These are phyloP conservation scores for Cytospora paraplurivora DNA, from an alignment of 2,329 filamentous ascomycete species.

Conservation along the genomic window DNA sequence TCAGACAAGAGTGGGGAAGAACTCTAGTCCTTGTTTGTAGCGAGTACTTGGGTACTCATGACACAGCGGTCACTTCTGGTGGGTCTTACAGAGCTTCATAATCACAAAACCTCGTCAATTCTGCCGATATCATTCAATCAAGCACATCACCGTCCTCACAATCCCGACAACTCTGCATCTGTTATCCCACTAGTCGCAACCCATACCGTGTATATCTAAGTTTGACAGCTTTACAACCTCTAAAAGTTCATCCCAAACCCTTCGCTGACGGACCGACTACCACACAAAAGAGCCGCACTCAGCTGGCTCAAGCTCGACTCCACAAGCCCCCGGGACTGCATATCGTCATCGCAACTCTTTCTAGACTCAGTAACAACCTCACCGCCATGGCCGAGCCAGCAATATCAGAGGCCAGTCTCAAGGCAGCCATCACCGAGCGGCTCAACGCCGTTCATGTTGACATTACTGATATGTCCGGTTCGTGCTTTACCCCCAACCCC, in stretches of 20 bases:
- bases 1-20: not conserved
- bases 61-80: conserved; percentile 1
- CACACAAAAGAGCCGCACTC: not conserved
- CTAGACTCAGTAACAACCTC: not conserved
- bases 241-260: not conserved
- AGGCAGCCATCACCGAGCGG: conserved; percentile 66
- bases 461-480: conserved; percentile 92
- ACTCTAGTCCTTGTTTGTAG: not conserved
- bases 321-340: conserved; percentile 1
- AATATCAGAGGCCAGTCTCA: conserved; percentile 74
- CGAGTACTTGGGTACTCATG: not conserved
- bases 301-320: not conserved
- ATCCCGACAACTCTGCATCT: not conserved
- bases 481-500: conserved; percentile 29
- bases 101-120: not conserved
- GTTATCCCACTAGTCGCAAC: not conserved
- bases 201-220: not conserved
- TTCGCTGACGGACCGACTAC: not conserved
- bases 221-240: not conserved
- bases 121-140: not conserved
- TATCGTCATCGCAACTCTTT: not conserved
- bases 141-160: not conserved
- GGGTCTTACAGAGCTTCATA: not conserved
- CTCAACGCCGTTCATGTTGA: conserved; percentile 79
- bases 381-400: conserved; percentile 54